Evolutionary conservation across 371 early-diverging fungal genomes (phyloP), one percentile per base, ranked within the genome.

Genomic region (Mortierella sp.): DNA sequence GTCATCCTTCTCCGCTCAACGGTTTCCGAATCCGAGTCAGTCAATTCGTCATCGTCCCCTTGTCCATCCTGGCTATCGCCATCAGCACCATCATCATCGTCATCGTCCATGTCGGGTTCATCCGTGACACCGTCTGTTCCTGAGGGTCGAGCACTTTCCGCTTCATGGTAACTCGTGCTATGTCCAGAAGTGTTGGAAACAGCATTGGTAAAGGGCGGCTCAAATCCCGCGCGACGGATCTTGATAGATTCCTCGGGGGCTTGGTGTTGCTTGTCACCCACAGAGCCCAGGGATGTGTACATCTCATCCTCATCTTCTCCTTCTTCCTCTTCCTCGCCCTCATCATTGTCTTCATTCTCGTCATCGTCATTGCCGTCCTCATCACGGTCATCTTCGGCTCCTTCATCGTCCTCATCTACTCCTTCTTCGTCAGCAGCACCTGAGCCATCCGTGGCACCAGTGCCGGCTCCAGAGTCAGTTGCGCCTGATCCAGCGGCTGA

Each of bases 171-270:
- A 9, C 37, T 37, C 9, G 37, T 5, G 51, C 44, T 9, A 26
- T 14, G 12, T 55, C 55, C 21, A 55, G 28, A 28, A 14, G 43
- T 19, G 2, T 26, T 26, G 16, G 21, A 11, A 21, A 47, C 45
- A 21, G 45, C 26, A 25, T 44, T 26, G n/a, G 43, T 18, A 19
- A 55, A 23, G 29, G 47, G 14, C 29, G 45, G 19, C 12, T 63
- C 64, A 37, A 68, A 50, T 4, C 70, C 70, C 43, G 70, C 75
- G 9, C 62, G 57, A 44, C 70, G 70, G 57, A 66, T 65, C 44
- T 57, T 53, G 56, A 67, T 63, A 9, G 60, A 51, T 2, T 59
- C 18, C 2, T 28, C 64, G 25, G 28, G 51, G 45, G 28, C 12
- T 1, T 45, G 43, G 37, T 60, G 58, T 60, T 52, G 61, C 58